A percentile compares a stretch with the other conserved stretches of the same genome.
Conservation (phyloP, 192 early-diverging fungal genomes). For the Coemansia sp. region DNA sequence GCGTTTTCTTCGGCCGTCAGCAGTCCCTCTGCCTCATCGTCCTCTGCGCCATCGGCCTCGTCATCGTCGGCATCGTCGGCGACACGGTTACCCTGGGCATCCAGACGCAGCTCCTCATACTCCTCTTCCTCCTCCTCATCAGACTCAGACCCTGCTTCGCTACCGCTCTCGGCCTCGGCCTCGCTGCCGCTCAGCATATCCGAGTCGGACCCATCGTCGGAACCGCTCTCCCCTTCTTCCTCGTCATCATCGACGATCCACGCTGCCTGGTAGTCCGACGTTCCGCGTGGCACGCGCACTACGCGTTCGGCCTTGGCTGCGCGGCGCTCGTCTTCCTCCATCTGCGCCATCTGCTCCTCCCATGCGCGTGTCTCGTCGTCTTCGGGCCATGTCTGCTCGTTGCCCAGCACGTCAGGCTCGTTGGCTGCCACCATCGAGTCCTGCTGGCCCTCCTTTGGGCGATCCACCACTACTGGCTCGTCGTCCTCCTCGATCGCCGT, state of each 20-base stretch:
- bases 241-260: constrained; percentile 90
- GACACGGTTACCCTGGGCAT: background rate
- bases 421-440: constrained; percentile 85
- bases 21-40: constrained; percentile 24
- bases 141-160: constrained; percentile 7
- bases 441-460: constrained; percentile 63
- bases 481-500: constrained; percentile 41
- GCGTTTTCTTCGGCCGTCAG: constrained; percentile 45
- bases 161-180: constrained; percentile 50
- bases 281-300: constrained; percentile 89
- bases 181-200: constrained; percentile 50
- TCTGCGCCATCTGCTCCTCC: constrained; percentile 52
- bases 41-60: constrained; percentile 11
- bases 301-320: constrained; percentile 32
- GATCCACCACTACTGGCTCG: constrained; percentile 56
- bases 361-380: constrained; percentile 88
- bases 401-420: constrained; percentile 80
- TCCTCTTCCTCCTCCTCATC: constrained; percentile 15
- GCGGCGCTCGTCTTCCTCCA: constrained; percentile 34
- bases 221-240: constrained; percentile 55
- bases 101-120: constrained; percentile 24
- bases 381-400: constrained; percentile 99
- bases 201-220: constrained; percentile 38
- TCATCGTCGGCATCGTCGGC: constrained; percentile 2
- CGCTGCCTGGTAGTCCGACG: constrained; percentile 94